Conservation (phyloP, 257 asterid species). For the Scutellaria minor region DNA sequence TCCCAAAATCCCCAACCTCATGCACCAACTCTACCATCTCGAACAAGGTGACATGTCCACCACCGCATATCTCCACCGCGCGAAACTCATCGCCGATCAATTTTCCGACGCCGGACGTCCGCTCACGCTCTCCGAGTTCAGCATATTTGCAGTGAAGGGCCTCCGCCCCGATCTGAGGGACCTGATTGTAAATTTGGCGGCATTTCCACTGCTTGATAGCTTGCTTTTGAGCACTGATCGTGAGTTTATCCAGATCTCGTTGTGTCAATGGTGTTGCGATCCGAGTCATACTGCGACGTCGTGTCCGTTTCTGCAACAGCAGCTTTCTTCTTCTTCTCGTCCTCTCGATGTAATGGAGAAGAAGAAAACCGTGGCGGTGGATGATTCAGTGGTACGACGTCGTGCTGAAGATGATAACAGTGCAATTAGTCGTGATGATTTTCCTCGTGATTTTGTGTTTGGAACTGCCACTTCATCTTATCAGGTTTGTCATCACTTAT, state of each 20-base stretch:
- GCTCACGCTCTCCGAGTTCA: slow-evolving; percentile 13
- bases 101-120: slow-evolving; percentile 27
- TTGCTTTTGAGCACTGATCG: slow-evolving; percentile 11
- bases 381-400: too few relatives aligned
- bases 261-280: too few relatives aligned
- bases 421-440: slow-evolving; percentile 33
- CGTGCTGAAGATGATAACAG: neutral
- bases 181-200: neutral
- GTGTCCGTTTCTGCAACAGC: too few relatives aligned
- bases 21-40: slow-evolving; percentile 15
- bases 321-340: too few relatives aligned
- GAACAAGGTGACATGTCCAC: slow-evolving; percentile 32
- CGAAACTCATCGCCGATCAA: slow-evolving; percentile 9
- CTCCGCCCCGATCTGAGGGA: slow-evolving; percentile 26
- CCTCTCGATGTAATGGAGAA: too few relatives aligned
- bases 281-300: too few relatives aligned
- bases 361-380: too few relatives aligned
- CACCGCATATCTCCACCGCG: slow-evolving; percentile 34
- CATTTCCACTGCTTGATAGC: slow-evolving; percentile 25
- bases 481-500: slow-evolving; percentile 29
- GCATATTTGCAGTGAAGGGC: slow-evolving; percentile 28
- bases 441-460: slow-evolving; percentile 40
- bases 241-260: too few relatives aligned
- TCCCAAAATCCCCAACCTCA: too few relatives aligned
- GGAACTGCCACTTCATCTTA: slow-evolving; percentile 45